Evolutionary conservation across 371 early-diverging fungal species (phyloP), one percentile per base, ranked within the genome.

Genomic region (Mucor mucedo): DNA sequence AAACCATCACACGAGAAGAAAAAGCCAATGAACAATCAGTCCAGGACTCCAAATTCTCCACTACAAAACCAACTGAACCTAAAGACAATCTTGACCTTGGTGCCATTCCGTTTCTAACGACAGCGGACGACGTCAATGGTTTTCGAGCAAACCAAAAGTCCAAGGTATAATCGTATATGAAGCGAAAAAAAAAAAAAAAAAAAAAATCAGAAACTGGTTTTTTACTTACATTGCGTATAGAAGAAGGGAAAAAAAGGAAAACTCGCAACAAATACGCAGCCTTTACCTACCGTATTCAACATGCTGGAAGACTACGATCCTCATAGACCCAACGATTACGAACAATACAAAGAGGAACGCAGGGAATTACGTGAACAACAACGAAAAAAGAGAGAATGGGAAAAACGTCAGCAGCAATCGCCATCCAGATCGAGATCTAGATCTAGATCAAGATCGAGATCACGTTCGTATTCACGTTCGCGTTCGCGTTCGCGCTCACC

Each of bases 281-380:
- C 75, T 5, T 75, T 73, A 39, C 76, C 76, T 27, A 57, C 68
- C n/a, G 62, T 65, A 16, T 72, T 75, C 48, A 74, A 77, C 57
- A 66, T 88, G 69, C 58, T 75, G 44, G 84, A 85, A 47, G 85
- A 86, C 49, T 88, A 88, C 58, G 85, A 88, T 39, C 84, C 86
- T 35, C 70, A 79, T n/a, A 66, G 79, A 48, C 88, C 88, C 1
- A 88, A 86, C 57, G 86, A 88, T 45, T 88, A 81, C 55, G 84
- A 85, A 45, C 77, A 78, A 53, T 86, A 85, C 58, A 86, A 85
- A 59, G 84, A 83, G 47, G 71, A 84, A 52, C 70, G 77, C 4
- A 69, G 60, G 48, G 62, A 62, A 29, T 60, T 64, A 9, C 66
- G 63, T 3, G 84, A 82, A 41, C 48, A 65, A 16, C 59, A 58